Base-by-base conservation (phyloP, 352 stramenopile genomes). In the Pythium graminicola region DNA sequence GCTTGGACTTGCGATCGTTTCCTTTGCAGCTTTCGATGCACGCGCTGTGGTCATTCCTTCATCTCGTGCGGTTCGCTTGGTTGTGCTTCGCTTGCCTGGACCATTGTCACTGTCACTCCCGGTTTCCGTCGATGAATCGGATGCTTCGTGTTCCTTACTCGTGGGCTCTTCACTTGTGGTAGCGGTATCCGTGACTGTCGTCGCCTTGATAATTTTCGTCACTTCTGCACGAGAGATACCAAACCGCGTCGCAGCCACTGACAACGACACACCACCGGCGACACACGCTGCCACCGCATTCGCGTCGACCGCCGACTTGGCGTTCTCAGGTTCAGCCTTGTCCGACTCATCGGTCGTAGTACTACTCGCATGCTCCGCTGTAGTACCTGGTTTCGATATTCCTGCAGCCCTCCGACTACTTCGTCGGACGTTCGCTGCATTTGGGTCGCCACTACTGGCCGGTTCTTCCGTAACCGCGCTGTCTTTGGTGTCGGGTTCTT, bases 181-280 rank as follows among this genome's bases (percentile, higher is more conserved):
- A 1, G 43, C 13, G 16, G 29, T 26, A 5, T 40, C 29, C 13
- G 8, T 9, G 13, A 58, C 49, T 1, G 40, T 57, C 1, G 50
- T 57, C 14, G 63, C 53, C 36, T 72, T 64, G 17, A 67, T 29
- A 23, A 70, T 50, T 39, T 51, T 65, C 8, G 62, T 46, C 8
- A 70, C 58, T 22, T 72, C 59, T 0, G 49, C 48, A 14, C 68
- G 61, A 10, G 61, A 66, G 40, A 72, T 14, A 7, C 54, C 52
- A 23, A 76, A 73, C 32, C 57, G 64, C 6, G 55, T 49, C 4
- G 62, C 65, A 14, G 59, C 62, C 20, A 57, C 53, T 0, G 61
- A 38, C 8, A 70, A 41, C 11, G 65, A 70, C 7, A 54, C 65
- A n/a, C 65, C 65, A 3, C 45, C 36, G 24, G 27, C 23, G 26